phyloP scores from a whole-genome alignment of 2,329 filamentous ascomycete genomes.

The Chaetothyriales sp. region DNA sequence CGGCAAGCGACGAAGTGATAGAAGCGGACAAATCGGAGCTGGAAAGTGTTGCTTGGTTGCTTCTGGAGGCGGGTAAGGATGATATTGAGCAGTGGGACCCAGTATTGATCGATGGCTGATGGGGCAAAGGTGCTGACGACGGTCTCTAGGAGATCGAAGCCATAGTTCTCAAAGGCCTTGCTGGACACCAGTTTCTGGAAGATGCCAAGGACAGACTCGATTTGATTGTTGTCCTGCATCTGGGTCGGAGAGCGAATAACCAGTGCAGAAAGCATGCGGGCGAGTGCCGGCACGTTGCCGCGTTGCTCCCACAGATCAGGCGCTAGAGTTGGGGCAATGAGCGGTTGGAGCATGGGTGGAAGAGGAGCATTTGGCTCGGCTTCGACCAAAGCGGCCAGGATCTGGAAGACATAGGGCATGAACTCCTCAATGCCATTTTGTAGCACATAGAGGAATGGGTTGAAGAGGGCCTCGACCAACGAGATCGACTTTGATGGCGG shows the following conservation, averaged over 20 bases:
- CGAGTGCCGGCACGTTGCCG: slow-evolving; percentile 84
- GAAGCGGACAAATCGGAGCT: slow-evolving; percentile 78
- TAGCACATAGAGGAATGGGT: slow-evolving; percentile 68
- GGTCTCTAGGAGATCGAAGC: slow-evolving; percentile 80
- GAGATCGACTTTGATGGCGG: slow-evolving; percentile 57
- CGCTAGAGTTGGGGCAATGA: slow-evolving; percentile 65
- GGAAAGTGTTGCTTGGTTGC: slow-evolving; percentile 70
- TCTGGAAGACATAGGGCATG: slow-evolving; percentile 89
- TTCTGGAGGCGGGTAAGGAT: slow-evolving; percentile 60
- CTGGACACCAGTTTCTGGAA: slow-evolving; percentile 78
- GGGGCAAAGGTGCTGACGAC: slow-evolving; percentile 60
- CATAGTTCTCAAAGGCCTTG: slow-evolving; percentile 73
- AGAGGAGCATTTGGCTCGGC: slow-evolving; percentile 66
- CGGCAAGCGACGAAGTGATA: slow-evolving; percentile 80
- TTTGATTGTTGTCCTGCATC: slow-evolving; percentile 64
- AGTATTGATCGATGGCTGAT: slow-evolving; percentile 57
- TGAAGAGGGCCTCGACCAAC: slow-evolving; percentile 63
- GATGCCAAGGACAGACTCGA: slow-evolving; percentile 82
- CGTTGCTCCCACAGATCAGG: slow-evolving; percentile 81
- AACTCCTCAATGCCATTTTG: slow-evolving; percentile 83
- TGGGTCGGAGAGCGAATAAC: slow-evolving; percentile 61
- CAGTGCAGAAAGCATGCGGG: slow-evolving; percentile 69
- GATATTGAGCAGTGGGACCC: slow-evolving; percentile 64
- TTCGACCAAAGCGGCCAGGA: slow-evolving; percentile 82
- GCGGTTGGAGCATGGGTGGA: slow-evolving; percentile 63